A percentile compares a stretch with the other conserved stretches of the same genome.
These are phyloP conservation scores for Hippophae gyantsensis DNA, from an alignment of 306 rosid species.

Conservation along the genomic window DNA sequence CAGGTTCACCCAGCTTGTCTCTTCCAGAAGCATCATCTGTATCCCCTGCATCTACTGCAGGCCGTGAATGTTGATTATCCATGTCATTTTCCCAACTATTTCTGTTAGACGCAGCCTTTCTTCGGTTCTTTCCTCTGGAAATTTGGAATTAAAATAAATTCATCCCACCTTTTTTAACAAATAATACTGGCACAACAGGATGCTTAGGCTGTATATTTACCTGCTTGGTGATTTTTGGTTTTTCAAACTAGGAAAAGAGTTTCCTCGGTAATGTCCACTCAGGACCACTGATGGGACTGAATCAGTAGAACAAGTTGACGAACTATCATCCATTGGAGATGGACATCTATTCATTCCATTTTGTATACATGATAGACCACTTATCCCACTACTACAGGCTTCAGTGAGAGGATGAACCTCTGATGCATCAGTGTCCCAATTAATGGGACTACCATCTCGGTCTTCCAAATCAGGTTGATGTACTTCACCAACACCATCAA, in stretches of 20 bases:
- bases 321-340: constrained; percentile 79
- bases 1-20: constrained; percentile 47
- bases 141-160: constrained; percentile 19
- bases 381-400: constrained; percentile 48
- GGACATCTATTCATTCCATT: constrained; percentile 55
- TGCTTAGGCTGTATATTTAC: constrained; percentile 25
- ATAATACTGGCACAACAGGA: constrained; percentile 10
- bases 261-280: constrained; percentile 54
- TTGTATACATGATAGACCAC: constrained; percentile 44
- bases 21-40: constrained; percentile 37
- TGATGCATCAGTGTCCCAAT: constrained; percentile 94
- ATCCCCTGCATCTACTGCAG: constrained; percentile 37
- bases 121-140: constrained; percentile 57
- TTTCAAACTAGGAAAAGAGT: constrained; percentile 36
- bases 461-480: constrained; percentile 85
- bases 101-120: constrained; percentile 41
- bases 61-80: constrained; percentile 51
- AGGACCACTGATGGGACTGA: constrained; percentile 70
- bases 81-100: constrained; percentile 53
- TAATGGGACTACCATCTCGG: constrained; percentile 69
- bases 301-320: constrained; percentile 95
- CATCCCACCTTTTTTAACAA: background rate
- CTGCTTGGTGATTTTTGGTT: constrained; percentile 66
- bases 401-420: constrained; percentile 72
- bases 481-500: constrained; percentile 55